Evolutionary conservation across 306 rosid species (phyloP).

Genomic region (Senna tora): DNA sequence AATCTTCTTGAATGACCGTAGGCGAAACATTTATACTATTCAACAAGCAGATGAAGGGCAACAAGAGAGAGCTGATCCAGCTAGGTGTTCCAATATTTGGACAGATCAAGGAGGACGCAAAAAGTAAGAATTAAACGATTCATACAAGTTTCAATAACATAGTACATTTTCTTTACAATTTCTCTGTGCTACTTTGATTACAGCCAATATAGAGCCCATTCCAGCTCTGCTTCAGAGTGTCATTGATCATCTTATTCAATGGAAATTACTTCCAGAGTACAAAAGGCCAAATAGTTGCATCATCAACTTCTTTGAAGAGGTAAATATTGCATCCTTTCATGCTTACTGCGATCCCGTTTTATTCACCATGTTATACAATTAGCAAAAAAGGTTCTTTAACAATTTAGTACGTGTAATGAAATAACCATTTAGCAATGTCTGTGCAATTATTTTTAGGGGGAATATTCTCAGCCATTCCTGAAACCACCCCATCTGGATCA

Average conservation of each 20-base stretch:
- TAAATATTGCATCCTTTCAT: slow-evolving; percentile 48
- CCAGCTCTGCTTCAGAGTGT: slow-evolving; percentile 77
- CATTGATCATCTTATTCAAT: slow-evolving; percentile 88
- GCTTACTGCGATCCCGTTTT: slow-evolving; percentile 23
- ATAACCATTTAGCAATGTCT: slow-evolving; percentile 15
- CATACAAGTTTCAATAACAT: slow-evolving; percentile 34
- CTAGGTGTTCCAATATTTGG: slow-evolving; percentile 92
- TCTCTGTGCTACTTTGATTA: slow-evolving; percentile 14
- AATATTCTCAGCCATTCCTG: slow-evolving; percentile 93
- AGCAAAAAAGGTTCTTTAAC: slow-evolving; percentile 29
- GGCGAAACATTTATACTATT: slow-evolving; percentile 90
- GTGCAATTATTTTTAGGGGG: slow-evolving; percentile 60
- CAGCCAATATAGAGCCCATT: slow-evolving; percentile 88
- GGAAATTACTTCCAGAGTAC: slow-evolving; percentile 95
- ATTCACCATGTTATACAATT: slow-evolving; percentile 32
- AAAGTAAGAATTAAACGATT: slow-evolving; percentile 46
- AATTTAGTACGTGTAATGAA: slow-evolving; percentile 37
- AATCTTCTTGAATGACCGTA: slow-evolving; percentile 38
- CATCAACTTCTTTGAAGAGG: slow-evolving; percentile 96
- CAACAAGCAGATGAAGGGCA: slow-evolving; percentile 90
- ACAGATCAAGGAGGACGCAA: slow-evolving; percentile 71
- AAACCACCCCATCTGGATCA: slow-evolving; percentile 99
- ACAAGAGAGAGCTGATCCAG: slow-evolving; percentile 91
- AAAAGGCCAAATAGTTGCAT: slow-evolving; percentile 95
- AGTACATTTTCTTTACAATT: slow-evolving; percentile 19